Base-by-base conservation (phyloP, 2,329 filamentous ascomycete species). In the Penicillium sp. region DNA sequence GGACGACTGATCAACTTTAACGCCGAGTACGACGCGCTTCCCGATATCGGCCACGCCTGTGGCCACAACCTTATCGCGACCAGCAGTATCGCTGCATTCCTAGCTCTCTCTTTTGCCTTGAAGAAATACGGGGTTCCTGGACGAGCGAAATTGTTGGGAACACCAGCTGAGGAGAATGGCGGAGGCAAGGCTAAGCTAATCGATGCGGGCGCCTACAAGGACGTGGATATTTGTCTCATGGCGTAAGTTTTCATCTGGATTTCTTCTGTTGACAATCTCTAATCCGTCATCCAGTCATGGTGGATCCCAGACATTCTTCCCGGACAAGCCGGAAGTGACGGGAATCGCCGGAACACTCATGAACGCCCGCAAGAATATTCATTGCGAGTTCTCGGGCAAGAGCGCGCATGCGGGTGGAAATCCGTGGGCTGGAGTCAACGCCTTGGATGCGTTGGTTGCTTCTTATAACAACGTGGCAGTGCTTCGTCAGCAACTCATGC, bases 351-450 rank as follows among this genome's bases (percentile, higher is more conserved):
- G 70, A 2, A 64, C 65, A 0, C 49, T 68, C 8, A 71, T 68
- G 64, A 72, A 75, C 42, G 73, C 73, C 1, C 65, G 71, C 3
- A 69, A 75, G 27, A 66, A 74, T 35, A 63, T 77, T 21, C 62
- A 65, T 19, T 74, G 77, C 46, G 73, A 75, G 59, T 82, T 80
- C 56, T 68, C 64, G 1, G 85, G 84, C 1, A 78, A 77, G 50
- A 80, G 80, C 54, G 82, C 84, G 0, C 84, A 87, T 60, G 84
- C 83, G 0, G 83, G 81, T 0, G 79, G 79, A 3, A 79, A 75
- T n/a, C 84, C 84, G 0, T 86, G 83, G 83, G 75, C 83, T 5
- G 84, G 84, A 0, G 76, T 82, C 61, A 87, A 87, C 64, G 84
- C 84, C 0, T 76, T 86, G 0, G 84, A 87, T 61, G 84, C 83